A percentile compares a stretch with the other conserved stretches of the same genome.
These are phyloP conservation scores for Rhododendron molle DNA, from an alignment of 148 eudicot genomes.

Conservation along the genomic window DNA sequence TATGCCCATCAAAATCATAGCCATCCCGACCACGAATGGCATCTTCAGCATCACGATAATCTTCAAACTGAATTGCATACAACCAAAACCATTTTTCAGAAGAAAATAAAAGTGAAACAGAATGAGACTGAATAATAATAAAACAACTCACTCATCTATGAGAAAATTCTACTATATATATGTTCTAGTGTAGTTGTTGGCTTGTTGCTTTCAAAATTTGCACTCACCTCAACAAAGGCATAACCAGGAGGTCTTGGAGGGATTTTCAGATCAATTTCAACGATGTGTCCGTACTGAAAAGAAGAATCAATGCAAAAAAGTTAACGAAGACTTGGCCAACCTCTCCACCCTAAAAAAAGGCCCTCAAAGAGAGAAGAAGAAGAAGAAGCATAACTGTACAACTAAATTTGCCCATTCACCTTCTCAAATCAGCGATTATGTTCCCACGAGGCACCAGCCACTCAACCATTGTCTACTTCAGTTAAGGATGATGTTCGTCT, in stretches of 20 bases:
- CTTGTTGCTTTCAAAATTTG: neutral
- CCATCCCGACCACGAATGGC: constrained; percentile 87
- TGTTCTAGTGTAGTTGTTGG: neutral
- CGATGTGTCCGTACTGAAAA: constrained; percentile 86
- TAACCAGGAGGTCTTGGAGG: constrained; percentile 88
- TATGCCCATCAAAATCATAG: constrained; percentile 78
- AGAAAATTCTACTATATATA: neutral
- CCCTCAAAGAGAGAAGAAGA: neutral
- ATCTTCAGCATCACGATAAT: constrained; percentile 89
- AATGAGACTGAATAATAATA: neutral
- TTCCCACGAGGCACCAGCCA: neutral
- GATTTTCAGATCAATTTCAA: constrained; percentile 76
- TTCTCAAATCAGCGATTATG: neutral
- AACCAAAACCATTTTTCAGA: neutral
- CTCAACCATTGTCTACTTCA: neutral
- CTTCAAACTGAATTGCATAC: constrained; percentile 61
- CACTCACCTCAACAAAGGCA: constrained; percentile 90
- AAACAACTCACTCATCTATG: neutral
- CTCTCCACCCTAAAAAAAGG: neutral
- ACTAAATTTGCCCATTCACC: neutral
- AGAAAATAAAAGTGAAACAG: neutral
- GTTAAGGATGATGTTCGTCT: neutral
- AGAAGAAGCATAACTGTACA: neutral
- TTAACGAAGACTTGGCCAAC: neutral
- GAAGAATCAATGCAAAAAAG: neutral